These are phyloP conservation scores for Aspergillus sp. DNA, from an alignment of 2,329 filamentous ascomycete species.

Conservation along the genomic window DNA sequence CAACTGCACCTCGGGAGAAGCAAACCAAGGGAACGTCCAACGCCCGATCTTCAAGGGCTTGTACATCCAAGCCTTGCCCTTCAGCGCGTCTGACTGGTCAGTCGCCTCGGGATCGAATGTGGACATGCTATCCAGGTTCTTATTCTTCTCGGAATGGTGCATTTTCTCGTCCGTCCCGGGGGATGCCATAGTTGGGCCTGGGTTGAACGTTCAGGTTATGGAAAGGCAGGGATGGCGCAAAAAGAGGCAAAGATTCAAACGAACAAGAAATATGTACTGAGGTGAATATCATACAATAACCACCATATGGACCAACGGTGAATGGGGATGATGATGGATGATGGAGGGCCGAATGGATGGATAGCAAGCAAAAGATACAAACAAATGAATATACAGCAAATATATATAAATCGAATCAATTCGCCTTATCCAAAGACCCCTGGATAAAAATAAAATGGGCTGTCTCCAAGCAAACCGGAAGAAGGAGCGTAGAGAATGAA, in stretches of 20 bases:
- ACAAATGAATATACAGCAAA: not conserved
- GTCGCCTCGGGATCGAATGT: constrained; percentile 16
- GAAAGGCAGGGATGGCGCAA: too few relatives aligned
- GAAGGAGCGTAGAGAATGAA: not conserved
- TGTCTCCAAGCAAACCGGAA: not conserved
- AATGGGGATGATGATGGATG: not conserved
- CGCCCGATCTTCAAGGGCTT: constrained; percentile 49
- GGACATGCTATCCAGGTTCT: not conserved
- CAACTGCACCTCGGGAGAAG: constrained; percentile 64
- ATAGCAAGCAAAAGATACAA: not conserved
- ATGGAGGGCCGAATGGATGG: not conserved
- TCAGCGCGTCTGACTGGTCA: constrained; percentile 9
- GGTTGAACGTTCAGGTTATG: too few relatives aligned
- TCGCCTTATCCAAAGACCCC: too few relatives aligned
- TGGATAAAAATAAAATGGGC: not conserved
- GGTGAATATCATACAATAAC: too few relatives aligned
- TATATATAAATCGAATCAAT: too few relatives aligned
- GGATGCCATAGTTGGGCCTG: not conserved
- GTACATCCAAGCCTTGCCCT: constrained; percentile 56
- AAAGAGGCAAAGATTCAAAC: too few relatives aligned
- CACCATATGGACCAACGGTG: too few relatives aligned
- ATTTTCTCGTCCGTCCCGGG: not conserved
- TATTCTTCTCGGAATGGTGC: not conserved
- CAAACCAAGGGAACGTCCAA: constrained; percentile 56
- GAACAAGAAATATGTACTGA: too few relatives aligned